Conservation (phyloP, 768 basidiomycete species). For the Rhizopogon salebrosus region DNA sequence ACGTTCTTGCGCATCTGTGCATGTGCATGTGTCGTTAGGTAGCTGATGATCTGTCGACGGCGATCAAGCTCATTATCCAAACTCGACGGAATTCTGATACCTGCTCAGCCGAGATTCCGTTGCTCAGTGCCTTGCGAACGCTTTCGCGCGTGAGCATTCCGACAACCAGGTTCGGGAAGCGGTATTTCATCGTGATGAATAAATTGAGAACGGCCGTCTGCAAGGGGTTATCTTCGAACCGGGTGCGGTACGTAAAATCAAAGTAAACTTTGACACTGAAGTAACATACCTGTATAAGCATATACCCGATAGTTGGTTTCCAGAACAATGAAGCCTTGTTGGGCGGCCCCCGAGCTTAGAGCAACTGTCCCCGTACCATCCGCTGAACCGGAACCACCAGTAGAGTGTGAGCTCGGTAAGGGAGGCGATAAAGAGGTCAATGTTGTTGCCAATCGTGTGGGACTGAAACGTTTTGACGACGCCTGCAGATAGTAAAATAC, state of each 20-base stretch:
- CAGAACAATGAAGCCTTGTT: conserved; percentile 90
- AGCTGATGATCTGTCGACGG: conserved; percentile 80
- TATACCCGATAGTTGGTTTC: conserved; percentile 99
- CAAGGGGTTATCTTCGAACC: conserved; percentile 75
- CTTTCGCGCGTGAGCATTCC: conserved; percentile 93
- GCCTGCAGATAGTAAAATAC: conserved; percentile 35
- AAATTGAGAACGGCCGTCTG: conserved; percentile 95
- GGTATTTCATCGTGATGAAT: conserved; percentile 87
- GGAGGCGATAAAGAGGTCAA: conserved; percentile 87
- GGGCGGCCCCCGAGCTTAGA: conserved; percentile 46
- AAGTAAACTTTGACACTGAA: conserved; percentile 9
- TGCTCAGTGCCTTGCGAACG: conserved; percentile 87
- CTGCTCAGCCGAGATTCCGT: conserved; percentile 96
- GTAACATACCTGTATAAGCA: conserved; percentile 81
- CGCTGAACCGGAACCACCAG: conserved; percentile 12
- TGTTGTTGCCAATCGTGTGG: conserved; percentile 91
- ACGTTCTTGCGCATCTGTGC: conserved; percentile 97
- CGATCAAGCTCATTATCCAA: conserved; percentile 7
- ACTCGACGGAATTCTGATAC: conserved; percentile 36
- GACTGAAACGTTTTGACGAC: conserved; percentile 79
- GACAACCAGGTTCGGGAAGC: conserved; percentile 96
- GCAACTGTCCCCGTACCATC: conserved; percentile 17
- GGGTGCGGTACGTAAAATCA: conserved; percentile 15
- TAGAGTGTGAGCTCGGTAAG: conserved; percentile 49
- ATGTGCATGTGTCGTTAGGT: conserved; percentile 91